Evolutionary conservation across 495 filamentous ascomycete species (phyloP).

Genomic region (Hypoxylon rickii): DNA sequence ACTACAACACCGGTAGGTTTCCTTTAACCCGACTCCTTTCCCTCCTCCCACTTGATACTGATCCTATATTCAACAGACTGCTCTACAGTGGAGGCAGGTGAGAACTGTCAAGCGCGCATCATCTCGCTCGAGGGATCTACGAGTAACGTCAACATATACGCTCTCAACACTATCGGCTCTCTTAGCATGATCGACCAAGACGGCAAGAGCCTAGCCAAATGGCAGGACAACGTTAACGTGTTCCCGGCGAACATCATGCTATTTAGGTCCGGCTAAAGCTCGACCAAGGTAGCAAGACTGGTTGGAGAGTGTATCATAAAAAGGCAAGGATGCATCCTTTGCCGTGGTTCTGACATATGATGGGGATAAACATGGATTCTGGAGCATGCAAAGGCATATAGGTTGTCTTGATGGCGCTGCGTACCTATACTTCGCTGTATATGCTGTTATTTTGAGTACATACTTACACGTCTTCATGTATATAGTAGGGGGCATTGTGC

Average conservation of each 20-base stretch:
- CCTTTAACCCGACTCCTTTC: not conserved
- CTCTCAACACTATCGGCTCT: conserved; percentile 59
- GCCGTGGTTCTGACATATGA: no score
- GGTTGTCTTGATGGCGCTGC: conserved; percentile 1
- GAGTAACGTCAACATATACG: conserved; percentile 56
- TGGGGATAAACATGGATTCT: not conserved
- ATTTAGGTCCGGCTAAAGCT: conserved; percentile 42
- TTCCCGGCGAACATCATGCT: conserved; percentile 51
- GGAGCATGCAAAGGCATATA: conserved; percentile 13
- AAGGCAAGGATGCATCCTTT: no score
- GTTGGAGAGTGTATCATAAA: not conserved
- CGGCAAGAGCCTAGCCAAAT: conserved; percentile 45
- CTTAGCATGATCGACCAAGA: conserved; percentile 52
- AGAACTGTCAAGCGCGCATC: conserved; percentile 61
- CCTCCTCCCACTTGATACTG: not conserved
- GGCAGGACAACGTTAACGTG: conserved; percentile 52
- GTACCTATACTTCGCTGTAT: conserved; percentile 29
- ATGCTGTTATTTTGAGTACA: conserved; percentile 19
- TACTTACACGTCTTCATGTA: conserved; percentile 18
- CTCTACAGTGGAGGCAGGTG: conserved; percentile 47
- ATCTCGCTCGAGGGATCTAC: conserved; percentile 51
- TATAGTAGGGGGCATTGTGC: conserved; percentile 20
- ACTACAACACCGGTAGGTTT: conserved; percentile 48
- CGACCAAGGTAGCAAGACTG: not conserved
- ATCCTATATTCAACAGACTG: conserved; percentile 29